A percentile compares a stretch with the other conserved stretches of the same genome.
Conservation (phyloP, 768 basidiomycete genomes). For the Rhizopogon vinicolor region DNA sequence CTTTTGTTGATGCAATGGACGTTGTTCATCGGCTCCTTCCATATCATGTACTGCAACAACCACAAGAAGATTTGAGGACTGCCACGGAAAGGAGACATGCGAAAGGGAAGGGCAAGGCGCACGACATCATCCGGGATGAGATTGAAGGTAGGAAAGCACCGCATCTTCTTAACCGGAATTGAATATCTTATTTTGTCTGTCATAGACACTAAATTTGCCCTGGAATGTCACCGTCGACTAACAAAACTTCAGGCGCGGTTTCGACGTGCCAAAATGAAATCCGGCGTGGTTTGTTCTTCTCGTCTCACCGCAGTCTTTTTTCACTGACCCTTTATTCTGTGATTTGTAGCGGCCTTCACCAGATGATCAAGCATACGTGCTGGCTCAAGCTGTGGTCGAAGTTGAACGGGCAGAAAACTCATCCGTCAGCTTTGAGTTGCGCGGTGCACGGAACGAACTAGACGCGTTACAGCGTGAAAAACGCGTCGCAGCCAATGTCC, state of each 20-base stretch:
- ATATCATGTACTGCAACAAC: slow-evolving; percentile 78
- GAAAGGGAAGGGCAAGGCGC: slow-evolving; percentile 65
- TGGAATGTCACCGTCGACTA: slow-evolving; percentile 60
- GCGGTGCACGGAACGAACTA: slow-evolving; percentile 56
- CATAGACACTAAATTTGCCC: slow-evolving; percentile 65
- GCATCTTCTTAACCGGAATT: not conserved
- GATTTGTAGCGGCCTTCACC: slow-evolving; percentile 50
- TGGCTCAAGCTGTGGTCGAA: slow-evolving; percentile 63
- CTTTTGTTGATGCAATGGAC: slow-evolving; percentile 60
- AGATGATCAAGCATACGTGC: slow-evolving; percentile 57
- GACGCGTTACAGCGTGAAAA: slow-evolving; percentile 70
- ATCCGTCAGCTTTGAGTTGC: slow-evolving; percentile 52
- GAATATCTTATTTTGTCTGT: slow-evolving; percentile 3
- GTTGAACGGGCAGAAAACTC: slow-evolving; percentile 61
- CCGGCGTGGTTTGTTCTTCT: slow-evolving; percentile 47
- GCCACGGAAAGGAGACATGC: slow-evolving; percentile 16
- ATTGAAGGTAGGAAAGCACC: slow-evolving; percentile 40
- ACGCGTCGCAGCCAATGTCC: slow-evolving; percentile 36
- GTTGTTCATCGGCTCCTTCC: slow-evolving; percentile 70
- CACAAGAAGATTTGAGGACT: slow-evolving; percentile 53
- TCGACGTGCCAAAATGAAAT: slow-evolving; percentile 44
- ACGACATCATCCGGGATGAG: slow-evolving; percentile 42
- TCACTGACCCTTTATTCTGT: slow-evolving; percentile 1
- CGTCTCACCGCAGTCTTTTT: not conserved
- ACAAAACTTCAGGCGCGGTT: slow-evolving; percentile 56